These are phyloP conservation scores for Aspergillus fijiensis DNA, from an alignment of 2,329 filamentous ascomycete genomes.

Conservation along the genomic window DNA sequence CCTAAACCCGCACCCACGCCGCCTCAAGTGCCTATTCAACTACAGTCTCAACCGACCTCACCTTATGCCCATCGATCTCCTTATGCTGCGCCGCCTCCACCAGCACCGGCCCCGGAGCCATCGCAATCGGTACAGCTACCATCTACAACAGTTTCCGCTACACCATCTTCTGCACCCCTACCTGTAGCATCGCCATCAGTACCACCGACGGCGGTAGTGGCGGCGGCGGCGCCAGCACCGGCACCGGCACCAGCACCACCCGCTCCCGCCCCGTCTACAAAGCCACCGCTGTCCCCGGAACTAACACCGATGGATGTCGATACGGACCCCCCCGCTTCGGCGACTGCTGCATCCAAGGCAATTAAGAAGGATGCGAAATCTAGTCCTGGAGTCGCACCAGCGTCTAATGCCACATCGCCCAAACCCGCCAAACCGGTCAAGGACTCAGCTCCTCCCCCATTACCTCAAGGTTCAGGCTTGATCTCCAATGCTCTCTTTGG, in stretches of 20 bases:
- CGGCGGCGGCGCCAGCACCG: constrained; percentile 2
- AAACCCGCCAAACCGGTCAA: constrained; percentile 56
- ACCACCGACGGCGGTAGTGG: constrained; percentile 4
- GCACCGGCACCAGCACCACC: constrained; percentile 10
- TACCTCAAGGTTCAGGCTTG: constrained; percentile 63
- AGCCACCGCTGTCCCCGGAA: constrained; percentile 18
- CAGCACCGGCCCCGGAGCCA: constrained; percentile 16
- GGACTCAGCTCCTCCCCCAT: constrained; percentile 53
- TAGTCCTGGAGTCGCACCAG: constrained; percentile 45
- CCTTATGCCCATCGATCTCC: constrained; percentile 27
- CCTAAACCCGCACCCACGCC: constrained; percentile 26
- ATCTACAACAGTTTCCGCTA: constrained; percentile 2
- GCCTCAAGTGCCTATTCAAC: constrained; percentile 25
- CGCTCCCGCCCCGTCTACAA: constrained; percentile 17
- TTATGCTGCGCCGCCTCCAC: constrained; percentile 23
- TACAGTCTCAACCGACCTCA: constrained; percentile 24
- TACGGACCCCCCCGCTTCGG: constrained; percentile 22
- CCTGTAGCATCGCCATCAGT: constrained; percentile 15
- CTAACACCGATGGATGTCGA: constrained; percentile 39
- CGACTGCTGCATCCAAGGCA: constrained; percentile 25
- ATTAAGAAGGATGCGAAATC: constrained; percentile 44
- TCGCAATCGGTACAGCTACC: constrained; percentile 16
- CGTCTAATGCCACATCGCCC: constrained; percentile 55
- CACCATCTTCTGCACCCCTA: constrained; percentile 3
- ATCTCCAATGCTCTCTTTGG: constrained; percentile 63